These are phyloP conservation scores for Parastagonospora avenae DNA, from an alignment of 2,329 filamentous ascomycete species.

Conservation along the genomic window DNA sequence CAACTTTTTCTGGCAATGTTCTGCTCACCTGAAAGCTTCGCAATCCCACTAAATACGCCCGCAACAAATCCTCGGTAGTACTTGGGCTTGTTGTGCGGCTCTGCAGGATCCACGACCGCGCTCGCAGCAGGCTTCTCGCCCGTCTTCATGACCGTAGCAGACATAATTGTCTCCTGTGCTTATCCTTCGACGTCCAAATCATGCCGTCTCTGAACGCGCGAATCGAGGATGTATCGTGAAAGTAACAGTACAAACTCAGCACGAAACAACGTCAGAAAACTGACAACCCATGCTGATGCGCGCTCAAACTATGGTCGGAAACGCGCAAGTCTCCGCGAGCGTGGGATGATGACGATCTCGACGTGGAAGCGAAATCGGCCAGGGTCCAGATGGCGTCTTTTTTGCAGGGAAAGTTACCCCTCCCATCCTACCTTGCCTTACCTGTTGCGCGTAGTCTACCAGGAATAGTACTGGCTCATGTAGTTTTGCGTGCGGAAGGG, in stretches of 20 bases:
- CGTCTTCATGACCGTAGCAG: slow-evolving; percentile 41
- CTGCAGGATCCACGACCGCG: slow-evolving; percentile 31
- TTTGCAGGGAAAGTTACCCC: no score
- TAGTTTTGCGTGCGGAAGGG: no score
- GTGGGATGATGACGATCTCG: slow-evolving; percentile 37
- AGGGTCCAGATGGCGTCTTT: slow-evolving; percentile 1
- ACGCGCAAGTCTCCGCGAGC: slow-evolving; percentile 40
- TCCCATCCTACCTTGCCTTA: background rate
- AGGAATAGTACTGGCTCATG: background rate
- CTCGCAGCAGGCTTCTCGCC: slow-evolving; percentile 31
- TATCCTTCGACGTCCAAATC: slow-evolving; percentile 14
- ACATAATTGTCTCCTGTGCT: slow-evolving; percentile 33
- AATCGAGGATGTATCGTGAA: background rate
- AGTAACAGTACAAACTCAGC: no score
- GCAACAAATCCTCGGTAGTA: slow-evolving; percentile 97
- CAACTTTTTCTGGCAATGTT: background rate
- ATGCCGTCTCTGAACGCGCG: slow-evolving; percentile 19
- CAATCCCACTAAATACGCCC: slow-evolving; percentile 92
- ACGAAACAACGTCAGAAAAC: background rate
- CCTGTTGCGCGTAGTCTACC: slow-evolving; percentile 3
- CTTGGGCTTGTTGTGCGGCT: slow-evolving; percentile 43
- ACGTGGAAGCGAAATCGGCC: slow-evolving; percentile 34
- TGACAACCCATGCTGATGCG: background rate
- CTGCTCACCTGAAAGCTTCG: slow-evolving; percentile 77
- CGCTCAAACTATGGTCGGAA: slow-evolving; percentile 20